Evolutionary conservation across 371 early-diverging fungal species (phyloP), one percentile per base, ranked within the genome.

Genomic region (Racocetra persica): DNA sequence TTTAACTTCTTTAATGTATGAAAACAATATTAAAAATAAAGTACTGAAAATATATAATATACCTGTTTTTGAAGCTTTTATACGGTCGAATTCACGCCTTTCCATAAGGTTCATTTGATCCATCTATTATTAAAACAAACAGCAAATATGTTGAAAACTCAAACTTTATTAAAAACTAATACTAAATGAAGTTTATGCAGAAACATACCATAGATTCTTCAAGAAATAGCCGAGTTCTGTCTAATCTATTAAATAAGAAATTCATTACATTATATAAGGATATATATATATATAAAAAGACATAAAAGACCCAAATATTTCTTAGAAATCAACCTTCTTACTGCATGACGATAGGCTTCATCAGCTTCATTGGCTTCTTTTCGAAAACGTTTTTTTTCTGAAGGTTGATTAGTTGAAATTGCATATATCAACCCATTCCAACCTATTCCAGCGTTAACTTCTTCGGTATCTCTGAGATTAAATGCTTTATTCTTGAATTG

Each of bases 141-240:
- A 26, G 22, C 20, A 14, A 18, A 75, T 45, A 13, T 13, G 60
- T 24, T 14, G 45, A 8, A 36, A 69, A 16, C n/a, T 45, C 7
- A 13, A 45, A 32, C 57, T 24, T 14, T 57, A 49, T 36, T 57
- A 60, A 36, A 13, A 14, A 7, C 22, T 22, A 69, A n/a, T 54
- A 63, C 16, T 57, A 60, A 62, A 45, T 73, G 18, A 49, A 52
- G 26, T 4, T 57, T 73, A n/a, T 28, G 54, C 28, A 5, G 24
- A 32, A 49, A 86, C 88, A 87, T 89, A 92, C 92, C 84, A 94
- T 74, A 67, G 89, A 86, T 84, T 92, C 92, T 83, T 94, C 94
- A 22, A 93, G 87, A 2, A 87, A 90, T 70, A 91, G 88, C 51
- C 94, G 91, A 82, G 91, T 89, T 59, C 88, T 86, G 82, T 94